These are phyloP conservation scores for Chrysanthemum lavandulifolium DNA, from an alignment of 129 eudicot genomes.

Conservation along the genomic window DNA sequence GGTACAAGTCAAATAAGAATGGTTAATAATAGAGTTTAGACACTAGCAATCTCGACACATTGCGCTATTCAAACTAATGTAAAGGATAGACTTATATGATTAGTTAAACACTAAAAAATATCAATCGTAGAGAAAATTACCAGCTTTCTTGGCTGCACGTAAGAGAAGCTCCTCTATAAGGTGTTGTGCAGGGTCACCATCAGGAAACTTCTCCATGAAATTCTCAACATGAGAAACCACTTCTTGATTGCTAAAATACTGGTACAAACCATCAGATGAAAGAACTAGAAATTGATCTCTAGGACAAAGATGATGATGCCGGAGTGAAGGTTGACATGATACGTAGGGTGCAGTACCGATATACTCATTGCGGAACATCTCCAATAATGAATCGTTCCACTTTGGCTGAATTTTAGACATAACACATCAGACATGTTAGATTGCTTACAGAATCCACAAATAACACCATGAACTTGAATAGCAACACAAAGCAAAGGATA, in stretches of 20 bases:
- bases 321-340: slow-evolving; percentile 78
- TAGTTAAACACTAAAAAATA: neutral
- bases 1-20: too few relatives aligned
- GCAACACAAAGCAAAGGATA: too few relatives aligned
- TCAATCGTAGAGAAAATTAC: slow-evolving; percentile 29
- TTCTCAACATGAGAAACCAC: slow-evolving; percentile 75
- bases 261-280: slow-evolving; percentile 94
- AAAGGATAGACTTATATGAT: neutral
- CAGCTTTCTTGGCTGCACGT: slow-evolving; percentile 98
- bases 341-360: slow-evolving; percentile 82
- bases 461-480: too few relatives aligned
- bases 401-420: slow-evolving; percentile 57
- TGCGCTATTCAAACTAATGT: neutral
- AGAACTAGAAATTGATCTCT: slow-evolving; percentile 87
- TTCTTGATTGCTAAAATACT: slow-evolving; percentile 88
- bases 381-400: slow-evolving; percentile 74
- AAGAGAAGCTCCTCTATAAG: slow-evolving; percentile 88
- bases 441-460: too few relatives aligned
- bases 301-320: slow-evolving; percentile 72
- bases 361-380: slow-evolving; percentile 90
- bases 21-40: too few relatives aligned
- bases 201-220: slow-evolving; percentile 86
- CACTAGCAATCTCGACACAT: too few relatives aligned
- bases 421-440: slow-evolving; percentile 12
- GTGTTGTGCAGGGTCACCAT: slow-evolving; percentile 98